Evolutionary conservation across 2,329 filamentous ascomycete genomes (phyloP), one percentile per base, ranked within the genome.

Genomic region (Penicillium sp.): DNA sequence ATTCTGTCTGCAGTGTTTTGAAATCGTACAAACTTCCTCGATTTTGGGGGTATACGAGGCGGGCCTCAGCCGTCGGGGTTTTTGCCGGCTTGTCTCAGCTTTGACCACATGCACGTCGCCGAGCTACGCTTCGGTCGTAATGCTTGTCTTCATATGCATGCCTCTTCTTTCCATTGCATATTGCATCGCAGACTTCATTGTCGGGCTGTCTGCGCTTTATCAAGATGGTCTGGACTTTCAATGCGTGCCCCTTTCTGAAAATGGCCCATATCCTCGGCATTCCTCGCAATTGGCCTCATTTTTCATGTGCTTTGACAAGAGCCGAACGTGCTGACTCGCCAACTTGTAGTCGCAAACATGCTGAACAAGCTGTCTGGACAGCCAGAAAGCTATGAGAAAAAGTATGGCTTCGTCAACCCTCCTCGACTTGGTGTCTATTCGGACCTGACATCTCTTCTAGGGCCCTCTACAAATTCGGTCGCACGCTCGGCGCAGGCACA

Each of bases 301-400:
- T 52, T 52, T 24, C 39, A 52, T 56, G 19, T 55, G 53, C 43
- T 37, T 37, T 56, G 44, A 19, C 36, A 40, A 14, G 33, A 16
- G 11, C 37, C 50, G 46, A 31, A 37, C 37, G 31, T 51, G 54
- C 68, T 70, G 43, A 66, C 57, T 4, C 11, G 11, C 7, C n/a
- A 14, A 35, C 7, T 10, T 56, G 36, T 70, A 96, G 92, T 96
- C 81, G 82, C 89, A 69, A 89, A 85, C 74, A 96, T 97, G 91
- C 84, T 97, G 71, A 96, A 94, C 81, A 92, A 94, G 85, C 89
- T 97, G 72, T 91, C 96, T 73, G 92, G 93, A 78, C 94, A 98
- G 82, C 94, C 94, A 68, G 92, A 96, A 69, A 97, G 92, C 81
- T 99, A 99, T 82, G 95, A 98, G 76, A 96, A 96, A 81, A 99